phyloP scores from a whole-genome alignment of 306 rosid species.

The Prunus mongolica region DNA sequence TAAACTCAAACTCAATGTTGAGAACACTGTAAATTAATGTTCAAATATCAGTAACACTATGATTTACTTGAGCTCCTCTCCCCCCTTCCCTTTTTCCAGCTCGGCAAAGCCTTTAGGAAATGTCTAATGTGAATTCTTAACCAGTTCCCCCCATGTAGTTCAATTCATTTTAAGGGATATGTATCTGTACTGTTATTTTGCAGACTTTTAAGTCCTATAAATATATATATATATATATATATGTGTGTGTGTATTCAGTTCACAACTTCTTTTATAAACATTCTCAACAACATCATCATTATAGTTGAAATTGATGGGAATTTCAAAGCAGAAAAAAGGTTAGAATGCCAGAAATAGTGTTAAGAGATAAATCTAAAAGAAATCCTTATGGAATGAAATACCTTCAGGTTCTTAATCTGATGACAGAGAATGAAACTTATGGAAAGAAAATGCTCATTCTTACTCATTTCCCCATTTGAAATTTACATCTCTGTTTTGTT shows the following conservation, averaged over 20 bases:
- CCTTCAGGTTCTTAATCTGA: not conserved
- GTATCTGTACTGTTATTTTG: conserved; percentile 32
- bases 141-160: conserved; percentile 36
- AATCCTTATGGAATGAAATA: not conserved
- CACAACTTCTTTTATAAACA: not conserved
- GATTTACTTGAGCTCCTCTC: conserved; percentile 23
- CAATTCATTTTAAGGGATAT: conserved; percentile 33
- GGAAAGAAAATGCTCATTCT: not conserved
- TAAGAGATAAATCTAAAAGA: not conserved
- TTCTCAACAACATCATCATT: not conserved
- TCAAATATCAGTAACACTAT: conserved; percentile 22
- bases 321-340: too few species aligned
- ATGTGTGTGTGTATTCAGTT: not conserved
- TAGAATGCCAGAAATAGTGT: not conserved
- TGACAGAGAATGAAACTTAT: not conserved
- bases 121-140: conserved; percentile 28
- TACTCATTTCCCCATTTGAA: not conserved
- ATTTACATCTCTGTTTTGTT: not conserved
- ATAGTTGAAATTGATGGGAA: too few species aligned
- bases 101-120: conserved; percentile 9
- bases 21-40: conserved; percentile 21
- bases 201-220: conserved; percentile 4
- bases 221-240: not conserved
- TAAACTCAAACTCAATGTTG: conserved; percentile 28
- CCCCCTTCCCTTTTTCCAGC: not conserved